A percentile compares a stretch with the other conserved stretches of the same genome.
Conservation (phyloP, 192 early-diverging fungal genomes). For the Phycomyces blakesleeanus region DNA sequence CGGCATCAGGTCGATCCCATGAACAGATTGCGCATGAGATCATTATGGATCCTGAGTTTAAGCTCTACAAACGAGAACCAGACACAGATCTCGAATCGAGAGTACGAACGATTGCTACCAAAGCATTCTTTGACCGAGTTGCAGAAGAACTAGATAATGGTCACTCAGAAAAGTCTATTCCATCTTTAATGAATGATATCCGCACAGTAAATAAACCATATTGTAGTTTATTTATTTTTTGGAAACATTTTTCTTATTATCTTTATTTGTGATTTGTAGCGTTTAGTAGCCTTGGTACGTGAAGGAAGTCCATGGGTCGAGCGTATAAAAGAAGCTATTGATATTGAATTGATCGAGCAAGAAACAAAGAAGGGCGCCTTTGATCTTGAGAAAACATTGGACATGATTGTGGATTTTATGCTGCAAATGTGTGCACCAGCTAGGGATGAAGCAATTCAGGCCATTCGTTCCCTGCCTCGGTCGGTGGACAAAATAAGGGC, state of each 20-base stretch:
- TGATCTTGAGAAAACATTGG: slow-evolving; percentile 45
- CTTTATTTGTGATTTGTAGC: too few species aligned
- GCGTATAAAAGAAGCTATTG: slow-evolving; percentile 62
- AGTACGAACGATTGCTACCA: slow-evolving; percentile 56
- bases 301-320: slow-evolving; percentile 47
- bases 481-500: slow-evolving; percentile 43
- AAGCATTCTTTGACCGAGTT: slow-evolving; percentile 71
- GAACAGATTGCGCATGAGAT: slow-evolving; percentile 76
- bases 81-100: slow-evolving; percentile 45
- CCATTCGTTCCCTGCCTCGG: slow-evolving; percentile 24
- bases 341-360: slow-evolving; percentile 63
- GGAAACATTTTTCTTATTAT: too few species aligned
- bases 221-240: too few species aligned
- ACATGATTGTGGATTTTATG: slow-evolving; percentile 58
- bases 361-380: slow-evolving; percentile 56
- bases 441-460: slow-evolving; percentile 57
- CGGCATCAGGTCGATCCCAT: slow-evolving; percentile 45
- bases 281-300: slow-evolving; percentile 62
- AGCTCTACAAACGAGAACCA: slow-evolving; percentile 39
- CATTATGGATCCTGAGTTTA: slow-evolving; percentile 69
- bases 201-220: slow-evolving; percentile 47
- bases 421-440: slow-evolving; percentile 72
- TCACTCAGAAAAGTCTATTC: slow-evolving; percentile 44
- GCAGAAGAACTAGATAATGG: slow-evolving; percentile 54
- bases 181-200: slow-evolving; percentile 52